These are phyloP conservation scores for Cerioporus squamosus DNA, from an alignment of 1,284 basidiomycete genomes.

Conservation along the genomic window DNA sequence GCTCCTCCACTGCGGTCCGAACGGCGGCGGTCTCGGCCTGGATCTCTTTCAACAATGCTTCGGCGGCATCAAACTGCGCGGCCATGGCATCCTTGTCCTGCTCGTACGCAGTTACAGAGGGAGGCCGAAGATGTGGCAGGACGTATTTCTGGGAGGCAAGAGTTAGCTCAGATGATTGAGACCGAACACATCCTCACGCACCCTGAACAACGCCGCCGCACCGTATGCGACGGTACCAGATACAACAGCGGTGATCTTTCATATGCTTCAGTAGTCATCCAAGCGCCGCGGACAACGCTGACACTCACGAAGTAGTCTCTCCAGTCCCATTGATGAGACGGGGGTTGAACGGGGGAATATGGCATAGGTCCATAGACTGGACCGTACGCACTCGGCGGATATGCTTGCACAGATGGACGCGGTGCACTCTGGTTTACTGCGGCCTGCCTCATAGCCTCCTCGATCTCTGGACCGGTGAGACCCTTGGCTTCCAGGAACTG, in stretches of 20 bases:
- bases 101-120: slow-evolving; percentile 88
- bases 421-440: slow-evolving; percentile 37
- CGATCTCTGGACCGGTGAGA: slow-evolving; percentile 83
- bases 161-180: background rate
- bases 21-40: slow-evolving; percentile 79
- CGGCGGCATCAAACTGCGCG: slow-evolving; percentile 93
- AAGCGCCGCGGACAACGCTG: background rate
- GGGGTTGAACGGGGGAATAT: slow-evolving; percentile 44
- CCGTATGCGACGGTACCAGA: slow-evolving; percentile 92
- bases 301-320: slow-evolving; percentile 88
- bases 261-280: background rate
- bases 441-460: slow-evolving; percentile 79
- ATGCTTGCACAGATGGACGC: slow-evolving; percentile 24
- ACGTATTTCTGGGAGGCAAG: slow-evolving; percentile 78
- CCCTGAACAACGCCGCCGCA: slow-evolving; percentile 84
- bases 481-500: slow-evolving; percentile 97
- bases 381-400: slow-evolving; percentile 35
- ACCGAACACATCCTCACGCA: slow-evolving; percentile 38
- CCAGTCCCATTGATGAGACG: slow-evolving; percentile 79
- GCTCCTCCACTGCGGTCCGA: slow-evolving; percentile 79
- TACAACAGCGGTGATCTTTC: slow-evolving; percentile 90
- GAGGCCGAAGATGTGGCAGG: slow-evolving; percentile 90
- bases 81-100: slow-evolving; percentile 84
- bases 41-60: slow-evolving; percentile 82
- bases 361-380: slow-evolving; percentile 47